Evolutionary conservation across 75 land plant genomes (phyloP), one percentile per base, ranked within the genome.

Genomic region (Chamaecyparis obtusa): DNA sequence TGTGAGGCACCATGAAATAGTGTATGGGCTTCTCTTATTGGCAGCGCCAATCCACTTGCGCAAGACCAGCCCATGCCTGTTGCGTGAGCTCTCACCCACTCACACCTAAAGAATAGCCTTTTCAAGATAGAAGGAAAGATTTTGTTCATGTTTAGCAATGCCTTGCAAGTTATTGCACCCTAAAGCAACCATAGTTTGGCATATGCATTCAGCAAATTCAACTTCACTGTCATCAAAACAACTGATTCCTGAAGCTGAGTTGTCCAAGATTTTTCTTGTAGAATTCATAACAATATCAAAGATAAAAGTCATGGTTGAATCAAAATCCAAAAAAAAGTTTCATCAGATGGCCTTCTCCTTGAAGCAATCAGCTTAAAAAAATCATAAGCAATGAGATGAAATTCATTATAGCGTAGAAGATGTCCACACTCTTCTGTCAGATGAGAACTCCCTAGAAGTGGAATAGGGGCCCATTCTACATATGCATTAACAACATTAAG

Each of bases 381-480:
- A 56, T 98, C 99, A 89, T 99, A 95, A 83, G 99, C 96, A 91
- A 92, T 92, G 81, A 92, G 88, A 64, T 97, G 99, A 69, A 98
- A 95, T 54, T 96, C 96, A 87, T 71, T 64, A 86, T 94, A 90
- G 84, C 88, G 87, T 54, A 97, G 93, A 69, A 97, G 89, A 80
- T 90, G 92, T 9, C 93, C 93, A 89, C 99, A 98, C 99, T 94
- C 97, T 82, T 95, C 90, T 87, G 96, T 91, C 30, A 97, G 90
- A 16, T 95, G 93, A 93, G 91, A 87, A 80, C 93, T 92, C 17
- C 93, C 91, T 86, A 98, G 94, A 86, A 91, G 93, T 55, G 95
- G 79, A n/a, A 98, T 89, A 82, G 99, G 99, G 64, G 96, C 97
- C 99, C 99, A 98, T 75, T 98, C 99, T 57, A 95, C 97, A 92